A percentile compares a stretch with the other conserved stretches of the same genome.
phyloP scores from a whole-genome alignment of 1,139 yeast species.

The Hansenula anomala region DNA sequence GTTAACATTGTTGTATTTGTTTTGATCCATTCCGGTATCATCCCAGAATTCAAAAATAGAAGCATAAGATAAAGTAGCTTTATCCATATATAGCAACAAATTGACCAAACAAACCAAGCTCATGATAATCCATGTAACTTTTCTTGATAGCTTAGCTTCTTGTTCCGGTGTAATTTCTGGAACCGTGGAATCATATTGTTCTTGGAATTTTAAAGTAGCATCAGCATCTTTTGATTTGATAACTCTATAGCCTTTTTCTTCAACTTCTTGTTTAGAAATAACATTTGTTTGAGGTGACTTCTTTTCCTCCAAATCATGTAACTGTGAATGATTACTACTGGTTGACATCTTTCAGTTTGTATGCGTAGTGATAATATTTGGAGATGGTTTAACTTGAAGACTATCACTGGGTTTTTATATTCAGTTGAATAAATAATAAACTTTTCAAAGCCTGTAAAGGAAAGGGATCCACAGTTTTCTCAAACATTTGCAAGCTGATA shows the following conservation, averaged over 20 bases:
- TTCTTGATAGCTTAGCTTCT: slow-evolving; percentile 29
- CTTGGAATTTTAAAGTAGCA: slow-evolving; percentile 33
- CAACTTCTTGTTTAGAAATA: not conserved
- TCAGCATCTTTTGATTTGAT: slow-evolving; percentile 32
- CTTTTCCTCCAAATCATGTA: not conserved
- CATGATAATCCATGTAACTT: slow-evolving; percentile 26
- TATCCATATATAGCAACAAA: slow-evolving; percentile 38
- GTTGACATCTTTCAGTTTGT: no score
- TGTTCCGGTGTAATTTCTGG: slow-evolving; percentile 33
- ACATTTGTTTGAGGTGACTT: not conserved
- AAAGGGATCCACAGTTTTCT: no score
- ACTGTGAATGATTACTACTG: no score
- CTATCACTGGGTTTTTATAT: no score
- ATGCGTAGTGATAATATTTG: no score
- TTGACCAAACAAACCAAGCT: slow-evolving; percentile 29
- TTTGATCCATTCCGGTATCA: slow-evolving; percentile 31
- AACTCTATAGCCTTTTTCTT: slow-evolving; percentile 12
- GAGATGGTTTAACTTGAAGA: no score
- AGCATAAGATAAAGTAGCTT: slow-evolving; percentile 39
- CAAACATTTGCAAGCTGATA: no score
- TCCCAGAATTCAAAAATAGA: slow-evolving; percentile 37
- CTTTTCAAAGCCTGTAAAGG: no score
- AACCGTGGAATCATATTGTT: slow-evolving; percentile 26
- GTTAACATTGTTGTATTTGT: slow-evolving; percentile 33
- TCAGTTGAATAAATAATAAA: no score